phyloP scores from a whole-genome alignment of 1,284 basidiomycete genomes.

The Puccinia hordei region DNA sequence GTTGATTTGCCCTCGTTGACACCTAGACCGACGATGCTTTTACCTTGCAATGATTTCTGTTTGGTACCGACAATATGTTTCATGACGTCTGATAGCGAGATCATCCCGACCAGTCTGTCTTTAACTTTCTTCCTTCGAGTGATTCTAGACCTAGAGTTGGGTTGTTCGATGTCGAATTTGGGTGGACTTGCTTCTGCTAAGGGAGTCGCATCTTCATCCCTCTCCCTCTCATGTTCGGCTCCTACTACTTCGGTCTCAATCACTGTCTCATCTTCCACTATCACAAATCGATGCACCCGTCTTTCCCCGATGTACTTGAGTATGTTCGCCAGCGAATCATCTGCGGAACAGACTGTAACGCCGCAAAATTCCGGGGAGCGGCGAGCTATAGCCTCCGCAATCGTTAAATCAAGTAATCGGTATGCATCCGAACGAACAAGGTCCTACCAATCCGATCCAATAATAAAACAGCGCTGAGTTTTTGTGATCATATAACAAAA shows the following conservation, averaged over 20 bases:
- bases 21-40: constrained; percentile 46
- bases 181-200: constrained; percentile 33
- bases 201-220: constrained; percentile 42
- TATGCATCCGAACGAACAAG: constrained; percentile 87
- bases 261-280: constrained; percentile 65
- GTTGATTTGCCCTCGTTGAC: constrained; percentile 26
- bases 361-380: constrained; percentile 91
- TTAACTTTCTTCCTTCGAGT: constrained; percentile 60
- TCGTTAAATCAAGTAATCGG: constrained; percentile 90
- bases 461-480: background rate
- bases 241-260: background rate
- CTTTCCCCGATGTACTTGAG: constrained; percentile 89
- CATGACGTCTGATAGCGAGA: constrained; percentile 87
- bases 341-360: constrained; percentile 90
- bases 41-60: constrained; percentile 54
- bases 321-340: constrained; percentile 88
- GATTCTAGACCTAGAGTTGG: background rate
- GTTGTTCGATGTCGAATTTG: background rate
- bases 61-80: constrained; percentile 72
- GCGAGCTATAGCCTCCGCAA: constrained; percentile 86
- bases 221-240: constrained; percentile 10
- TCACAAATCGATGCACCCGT: constrained; percentile 87
- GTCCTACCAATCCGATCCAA: constrained; percentile 25
- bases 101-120: constrained; percentile 81
- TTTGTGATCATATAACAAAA: background rate